A percentile compares a stretch with the other conserved stretches of the same genome.
Evolutionary conservation across 192 early-diverging fungal genomes (phyloP).

Genomic region (Gorgonomyces haynaldii): DNA sequence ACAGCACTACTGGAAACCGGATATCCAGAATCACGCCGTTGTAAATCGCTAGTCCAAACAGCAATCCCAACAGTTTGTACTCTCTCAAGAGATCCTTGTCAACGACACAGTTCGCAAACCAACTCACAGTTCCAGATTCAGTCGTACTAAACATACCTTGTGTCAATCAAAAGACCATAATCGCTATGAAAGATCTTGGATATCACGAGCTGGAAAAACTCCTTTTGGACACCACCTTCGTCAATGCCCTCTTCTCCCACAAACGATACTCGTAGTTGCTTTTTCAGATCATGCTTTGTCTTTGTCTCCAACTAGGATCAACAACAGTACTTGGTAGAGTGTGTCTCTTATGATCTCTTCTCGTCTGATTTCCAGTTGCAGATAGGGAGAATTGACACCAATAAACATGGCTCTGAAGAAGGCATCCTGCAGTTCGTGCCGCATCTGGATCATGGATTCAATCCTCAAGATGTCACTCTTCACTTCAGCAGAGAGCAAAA

Average conservation of each 20-base stretch:
- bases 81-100: conserved; percentile 21
- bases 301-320: conserved; percentile 66
- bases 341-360: conserved; percentile 27
- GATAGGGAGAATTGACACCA: conserved; percentile 35
- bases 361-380: conserved; percentile 28
- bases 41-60: conserved; percentile 81
- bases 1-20: conserved; percentile 64
- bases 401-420: conserved; percentile 42
- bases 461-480: conserved; percentile 35
- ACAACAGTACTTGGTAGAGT: conserved; percentile 44
- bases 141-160: conserved; percentile 45
- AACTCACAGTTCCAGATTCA: conserved; percentile 8
- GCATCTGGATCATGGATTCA: conserved; percentile 34
- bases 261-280: conserved; percentile 83
- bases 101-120: conserved; percentile 10
- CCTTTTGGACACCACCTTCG: conserved; percentile 87
- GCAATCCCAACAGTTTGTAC: conserved; percentile 16
- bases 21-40: conserved; percentile 81
- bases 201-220: conserved; percentile 90
- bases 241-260: conserved; percentile 85
- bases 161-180: conserved; percentile 65
- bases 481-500: conserved; percentile 19
- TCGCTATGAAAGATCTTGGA: too few relatives aligned
- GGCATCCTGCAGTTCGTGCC: conserved; percentile 35
- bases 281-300: conserved; percentile 72